A percentile compares a stretch with the other conserved stretches of the same genome.
phyloP scores from a whole-genome alignment of 352 stramenopile species.

The Globisporangium abappressorium region DNA sequence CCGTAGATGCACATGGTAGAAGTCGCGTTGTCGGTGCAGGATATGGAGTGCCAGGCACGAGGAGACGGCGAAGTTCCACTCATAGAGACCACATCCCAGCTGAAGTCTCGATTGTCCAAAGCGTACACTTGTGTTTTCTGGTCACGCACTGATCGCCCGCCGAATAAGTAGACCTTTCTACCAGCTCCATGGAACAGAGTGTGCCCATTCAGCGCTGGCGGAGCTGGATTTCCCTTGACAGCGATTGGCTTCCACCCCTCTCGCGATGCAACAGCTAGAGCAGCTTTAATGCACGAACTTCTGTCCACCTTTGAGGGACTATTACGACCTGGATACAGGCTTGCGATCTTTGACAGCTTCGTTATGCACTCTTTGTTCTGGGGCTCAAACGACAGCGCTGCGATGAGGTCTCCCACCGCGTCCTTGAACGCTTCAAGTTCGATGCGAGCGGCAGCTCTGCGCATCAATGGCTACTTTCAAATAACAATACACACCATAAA shows the following conservation, averaged over 20 bases:
- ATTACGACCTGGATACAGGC: background rate
- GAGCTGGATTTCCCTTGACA: slow-evolving; percentile 66
- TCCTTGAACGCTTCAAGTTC: slow-evolving; percentile 21
- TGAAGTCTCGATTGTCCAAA: slow-evolving; percentile 40
- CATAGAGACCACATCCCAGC: slow-evolving; percentile 42
- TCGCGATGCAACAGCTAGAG: slow-evolving; percentile 28
- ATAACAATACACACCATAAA: background rate
- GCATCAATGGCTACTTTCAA: slow-evolving; percentile 44
- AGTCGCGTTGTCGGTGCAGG: slow-evolving; percentile 18
- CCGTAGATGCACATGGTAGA: slow-evolving; percentile 47
- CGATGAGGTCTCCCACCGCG: slow-evolving; percentile 41
- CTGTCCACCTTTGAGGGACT: background rate
- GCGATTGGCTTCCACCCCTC: slow-evolving; percentile 40
- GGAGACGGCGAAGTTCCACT: slow-evolving; percentile 29
- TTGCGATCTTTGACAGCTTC: slow-evolving; percentile 34
- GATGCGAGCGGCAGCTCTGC: slow-evolving; percentile 43
- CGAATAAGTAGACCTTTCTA: slow-evolving; percentile 40
- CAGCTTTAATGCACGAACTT: slow-evolving; percentile 27
- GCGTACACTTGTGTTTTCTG: slow-evolving; percentile 50
- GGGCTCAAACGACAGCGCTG: slow-evolving; percentile 44
- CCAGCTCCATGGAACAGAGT: slow-evolving; percentile 37
- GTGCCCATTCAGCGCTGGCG: slow-evolving; percentile 61
- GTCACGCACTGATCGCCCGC: slow-evolving; percentile 58
- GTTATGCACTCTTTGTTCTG: slow-evolving; percentile 49
- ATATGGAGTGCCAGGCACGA: slow-evolving; percentile 59